Base-by-base conservation (phyloP, 78 protist genomes). In the Isochrysis galbana region DNA sequence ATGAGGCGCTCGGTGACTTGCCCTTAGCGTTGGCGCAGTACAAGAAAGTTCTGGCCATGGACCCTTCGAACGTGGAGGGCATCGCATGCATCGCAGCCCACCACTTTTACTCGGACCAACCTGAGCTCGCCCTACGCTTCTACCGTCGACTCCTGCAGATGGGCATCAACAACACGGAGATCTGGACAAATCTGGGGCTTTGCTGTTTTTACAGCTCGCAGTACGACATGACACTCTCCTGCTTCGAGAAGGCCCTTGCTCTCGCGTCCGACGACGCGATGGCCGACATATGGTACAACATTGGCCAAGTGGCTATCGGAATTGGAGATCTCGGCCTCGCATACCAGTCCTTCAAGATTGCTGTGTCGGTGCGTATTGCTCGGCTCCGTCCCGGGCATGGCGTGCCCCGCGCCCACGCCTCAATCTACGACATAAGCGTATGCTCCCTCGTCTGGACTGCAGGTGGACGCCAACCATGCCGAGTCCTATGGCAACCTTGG, bases 251-350 rank as follows among this genome's bases (percentile, higher is more conserved):
- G 22, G 97, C 98, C 23, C 92, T 97, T 36, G 0, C 42, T 19
- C 46, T 93, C 11, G 95, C 96, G n/a, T 41, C 91, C 39, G 96
- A 94, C 61, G 93, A 74, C 41, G 7, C 32, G 55, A 69, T 69
- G 77, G 91, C 95, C 32, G 98, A 97, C 83, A 90, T 95, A 26
- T 97, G 98, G 98, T 96, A 91, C 93, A 97, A 97, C 89, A 26
- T 97, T 39, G 96, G 96, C 3, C 93, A 94, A 46, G 88, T 96
- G n/a, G 96, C 96, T n/a, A 88, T 97, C 29, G 96, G 96, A 19
- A 94, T 96, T 44, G 97, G 98, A 0, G 97, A 97, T 44, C 61
- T 94, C 19, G 93, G 94, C 14, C 93, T 97, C 7, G 97, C 97
- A 2, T 94, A 95, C 80, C 97, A 97, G 84, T 95, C 97, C 14